A percentile compares a stretch with the other conserved stretches of the same genome.
These are phyloP conservation scores for Zopfochytrium polystomum DNA, from an alignment of 371 early-diverging fungal genomes.

Conservation along the genomic window DNA sequence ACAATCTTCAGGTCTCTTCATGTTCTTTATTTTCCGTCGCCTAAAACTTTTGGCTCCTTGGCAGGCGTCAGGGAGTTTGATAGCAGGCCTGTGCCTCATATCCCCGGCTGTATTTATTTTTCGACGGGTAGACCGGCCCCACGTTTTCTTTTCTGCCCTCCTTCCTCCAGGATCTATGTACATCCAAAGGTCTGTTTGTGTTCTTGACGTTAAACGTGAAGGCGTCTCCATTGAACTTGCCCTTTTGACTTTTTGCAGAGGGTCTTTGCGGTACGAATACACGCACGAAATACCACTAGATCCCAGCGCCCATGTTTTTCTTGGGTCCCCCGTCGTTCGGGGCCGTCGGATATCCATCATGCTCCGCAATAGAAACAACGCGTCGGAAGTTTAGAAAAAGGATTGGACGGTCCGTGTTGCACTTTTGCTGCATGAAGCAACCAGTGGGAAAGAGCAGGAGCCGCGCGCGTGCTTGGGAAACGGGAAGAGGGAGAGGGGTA, in stretches of 20 bases:
- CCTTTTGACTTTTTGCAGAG: no score
- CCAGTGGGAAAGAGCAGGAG: not conserved
- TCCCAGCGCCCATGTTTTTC: conserved; percentile 35
- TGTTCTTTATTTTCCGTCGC: conserved; percentile 1
- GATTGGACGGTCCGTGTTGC: not conserved
- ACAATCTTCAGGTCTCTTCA: conserved; percentile 47
- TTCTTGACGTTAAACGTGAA: no score
- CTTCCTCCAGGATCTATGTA: conserved; percentile 52
- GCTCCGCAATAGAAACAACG: no score
- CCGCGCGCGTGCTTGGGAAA: not conserved
- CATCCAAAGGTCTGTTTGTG: conserved; percentile 42
- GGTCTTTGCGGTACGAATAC: conserved; percentile 46
- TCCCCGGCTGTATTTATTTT: conserved; percentile 54
- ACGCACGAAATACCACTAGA: conserved; percentile 53
- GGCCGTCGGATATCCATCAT: conserved; percentile 49
- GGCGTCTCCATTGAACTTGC: no score
- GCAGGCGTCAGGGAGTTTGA: conserved; percentile 52
- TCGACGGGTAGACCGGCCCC: conserved; percentile 42
- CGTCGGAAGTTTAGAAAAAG: no score
- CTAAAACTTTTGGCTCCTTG: not conserved
- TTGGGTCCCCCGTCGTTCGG: conserved; percentile 35
- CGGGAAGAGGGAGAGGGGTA: not conserved
- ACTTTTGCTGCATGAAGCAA: not conserved
- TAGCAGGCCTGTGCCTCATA: conserved; percentile 55
- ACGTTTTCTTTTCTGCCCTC: conserved; percentile 41